Conservation (phyloP, 805 yeast species). For the Wickerhamomyces ciferrii region DNA sequence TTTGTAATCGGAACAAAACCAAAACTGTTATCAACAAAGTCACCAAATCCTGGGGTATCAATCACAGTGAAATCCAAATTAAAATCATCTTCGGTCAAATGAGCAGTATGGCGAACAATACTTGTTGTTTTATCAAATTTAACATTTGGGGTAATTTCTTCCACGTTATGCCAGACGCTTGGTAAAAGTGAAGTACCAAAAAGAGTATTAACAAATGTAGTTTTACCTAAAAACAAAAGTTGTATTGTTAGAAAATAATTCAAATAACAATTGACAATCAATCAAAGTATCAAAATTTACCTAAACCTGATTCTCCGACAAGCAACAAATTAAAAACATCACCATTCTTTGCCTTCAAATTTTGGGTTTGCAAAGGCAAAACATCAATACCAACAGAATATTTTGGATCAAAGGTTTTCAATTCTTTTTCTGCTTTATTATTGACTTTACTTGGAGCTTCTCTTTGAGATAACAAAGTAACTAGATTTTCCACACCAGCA, state of each 20-base stretch:
- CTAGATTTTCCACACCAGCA: not conserved
- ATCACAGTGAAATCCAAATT: constrained; percentile 55
- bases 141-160: constrained; percentile 31
- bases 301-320: constrained; percentile 83
- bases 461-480: not conserved
- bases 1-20: constrained; percentile 66
- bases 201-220: constrained; percentile 76
- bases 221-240: constrained; percentile 56
- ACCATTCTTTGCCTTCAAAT: constrained; percentile 44
- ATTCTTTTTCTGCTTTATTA: not conserved
- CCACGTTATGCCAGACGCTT: constrained; percentile 36
- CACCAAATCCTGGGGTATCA: constrained; percentile 80
- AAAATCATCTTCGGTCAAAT: constrained; percentile 56
- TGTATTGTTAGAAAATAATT: not conserved
- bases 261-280: not conserved
- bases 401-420: constrained; percentile 1
- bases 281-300: constrained; percentile 28
- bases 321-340: constrained; percentile 77
- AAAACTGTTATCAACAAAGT: constrained; percentile 55
- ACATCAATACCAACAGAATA: constrained; percentile 20
- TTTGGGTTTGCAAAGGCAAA: constrained; percentile 25
- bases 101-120: constrained; percentile 35
- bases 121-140: constrained; percentile 29
- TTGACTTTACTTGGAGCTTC: not conserved
- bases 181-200: constrained; percentile 47